Evolutionary conservation across 1,139 yeast genomes (phyloP), one percentile per base, ranked within the genome.

Genomic region (Candida sp.): DNA sequence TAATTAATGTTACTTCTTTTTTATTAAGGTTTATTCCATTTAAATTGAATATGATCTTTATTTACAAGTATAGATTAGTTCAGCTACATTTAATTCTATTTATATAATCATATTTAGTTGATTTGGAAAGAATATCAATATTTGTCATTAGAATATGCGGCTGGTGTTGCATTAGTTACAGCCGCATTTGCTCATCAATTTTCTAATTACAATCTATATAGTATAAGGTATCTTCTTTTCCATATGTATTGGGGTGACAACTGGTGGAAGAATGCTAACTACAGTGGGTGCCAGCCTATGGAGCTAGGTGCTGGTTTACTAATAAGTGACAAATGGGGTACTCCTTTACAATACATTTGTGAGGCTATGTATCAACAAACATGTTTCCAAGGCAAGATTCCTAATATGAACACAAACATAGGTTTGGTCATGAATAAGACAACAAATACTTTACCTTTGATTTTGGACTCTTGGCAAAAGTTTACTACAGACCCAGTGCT

Each of bases 401-500:
- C 84, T 1, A 69, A 73, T 61, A 55, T 77, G 43, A 68, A 64
- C 45, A 68, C 76, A 19, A 70, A 70, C 48, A 60, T 64, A 36
- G 74, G 75, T 4, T 49, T 62, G 41, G 58, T 69, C 21, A 49
- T 63, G 30, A 62, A 63, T 41, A 50, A 54, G 39, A 57, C 57
- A 38, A 49, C 66, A 7, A 43, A 54, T 5, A 61, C 68, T 6
- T 56, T 77, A 5, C 82, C 83, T 3, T 39, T 71, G 4, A 66
- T 73, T 21, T 49, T 51, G 5, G 50, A 54, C 3, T 63, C 75
- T 4, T 79, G 84, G 84, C 29, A 51, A 2, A 52, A 53, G 12
- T 76, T 59, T 48, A 67, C 73, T 4, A 50, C 43, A 9, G 42
- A 53, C 27, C 58, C 58, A 30, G 54, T 56, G 7, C 8, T 12